Percentiles rank a stretch among this genome's conserved stretches.
Evolutionary conservation across 2,329 filamentous ascomycete species (phyloP).

Genomic region (Tolypocladium amazonense): DNA sequence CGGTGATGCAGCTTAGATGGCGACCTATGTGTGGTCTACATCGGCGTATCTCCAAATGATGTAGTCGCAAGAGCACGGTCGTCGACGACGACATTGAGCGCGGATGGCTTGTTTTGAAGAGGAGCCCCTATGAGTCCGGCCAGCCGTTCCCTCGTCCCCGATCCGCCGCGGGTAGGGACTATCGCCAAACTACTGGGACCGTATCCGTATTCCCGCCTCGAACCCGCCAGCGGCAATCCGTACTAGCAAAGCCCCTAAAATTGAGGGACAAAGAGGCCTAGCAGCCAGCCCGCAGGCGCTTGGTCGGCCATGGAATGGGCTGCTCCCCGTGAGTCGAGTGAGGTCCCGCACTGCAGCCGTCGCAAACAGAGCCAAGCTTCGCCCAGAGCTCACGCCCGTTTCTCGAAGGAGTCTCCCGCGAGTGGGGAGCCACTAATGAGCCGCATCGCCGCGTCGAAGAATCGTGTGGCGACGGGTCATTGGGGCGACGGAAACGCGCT

Average conservation of each 20-base stretch:
- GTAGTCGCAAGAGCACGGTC: not conserved
- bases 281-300: not conserved
- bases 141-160: not conserved
- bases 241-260: not conserved
- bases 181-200: not conserved
- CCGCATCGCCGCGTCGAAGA: not conserved
- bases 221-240: not conserved
- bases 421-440: not conserved
- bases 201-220: not conserved
- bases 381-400: not conserved
- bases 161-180: not conserved
- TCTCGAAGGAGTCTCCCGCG: not conserved
- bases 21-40: not conserved
- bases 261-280: not conserved
- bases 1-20: not conserved
- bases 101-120: not conserved
- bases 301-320: not conserved
- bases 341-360: conserved; percentile 3
- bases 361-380: conserved; percentile 2
- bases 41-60: not conserved
- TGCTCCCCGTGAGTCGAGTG: not conserved
- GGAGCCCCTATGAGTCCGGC: not conserved
- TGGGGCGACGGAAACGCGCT: not conserved
- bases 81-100: not conserved
- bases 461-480: not conserved